Conservation (phyloP, 345 rosid genomes). For the Linum trigynum region DNA sequence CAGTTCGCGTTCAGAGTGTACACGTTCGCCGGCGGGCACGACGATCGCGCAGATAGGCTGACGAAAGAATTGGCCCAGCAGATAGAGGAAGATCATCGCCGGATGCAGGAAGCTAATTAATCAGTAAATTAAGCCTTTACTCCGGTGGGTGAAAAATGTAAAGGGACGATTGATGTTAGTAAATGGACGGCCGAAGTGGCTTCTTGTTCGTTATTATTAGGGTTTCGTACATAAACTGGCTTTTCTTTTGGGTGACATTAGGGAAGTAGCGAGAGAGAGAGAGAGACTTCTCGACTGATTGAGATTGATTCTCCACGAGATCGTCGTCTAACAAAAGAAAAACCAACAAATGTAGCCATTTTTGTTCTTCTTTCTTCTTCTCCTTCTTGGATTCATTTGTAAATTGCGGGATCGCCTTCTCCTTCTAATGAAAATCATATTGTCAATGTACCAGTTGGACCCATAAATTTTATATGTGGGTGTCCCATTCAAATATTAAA, state of each 20-base stretch:
- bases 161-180: no score
- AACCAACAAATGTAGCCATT: not conserved
- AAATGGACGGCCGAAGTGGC: no score
- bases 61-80: conserved; percentile 1
- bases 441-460: no score
- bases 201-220: not conserved
- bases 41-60: conserved; percentile 3
- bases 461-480: no score
- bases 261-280: not conserved
- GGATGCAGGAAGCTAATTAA: not conserved
- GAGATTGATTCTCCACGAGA: not conserved
- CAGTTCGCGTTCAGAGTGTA: conserved; percentile 7
- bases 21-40: conserved; percentile 10
- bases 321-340: not conserved
- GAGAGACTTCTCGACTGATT: not conserved
- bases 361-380: not conserved
- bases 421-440: no score
- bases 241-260: not conserved
- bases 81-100: conserved; percentile 1
- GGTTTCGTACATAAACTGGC: not conserved
- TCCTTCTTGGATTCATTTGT: not conserved
- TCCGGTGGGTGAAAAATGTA: not conserved
- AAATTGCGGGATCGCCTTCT: not conserved
- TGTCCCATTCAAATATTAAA: no score
- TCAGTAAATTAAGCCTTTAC: not conserved